phyloP scores from a whole-genome alignment of 2,329 filamentous ascomycete genomes.

The Ceratocystis huliohia region DNA sequence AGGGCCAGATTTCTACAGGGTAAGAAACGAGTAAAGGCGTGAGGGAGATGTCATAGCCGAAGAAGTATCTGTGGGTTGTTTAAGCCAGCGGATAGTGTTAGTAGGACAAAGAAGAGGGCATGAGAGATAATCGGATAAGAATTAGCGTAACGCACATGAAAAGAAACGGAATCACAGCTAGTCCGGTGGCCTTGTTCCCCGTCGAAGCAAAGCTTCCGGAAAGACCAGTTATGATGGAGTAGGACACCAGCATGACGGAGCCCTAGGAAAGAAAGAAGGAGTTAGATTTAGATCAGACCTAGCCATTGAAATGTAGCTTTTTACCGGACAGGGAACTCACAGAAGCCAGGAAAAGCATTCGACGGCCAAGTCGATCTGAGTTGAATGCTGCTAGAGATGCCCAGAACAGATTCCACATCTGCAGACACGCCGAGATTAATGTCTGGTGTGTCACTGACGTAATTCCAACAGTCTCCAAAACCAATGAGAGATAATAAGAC shows the following conservation, averaged over 20 bases:
- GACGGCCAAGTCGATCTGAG: constrained; percentile 35
- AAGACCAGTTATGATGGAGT: constrained; percentile 40
- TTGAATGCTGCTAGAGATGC: constrained; percentile 32
- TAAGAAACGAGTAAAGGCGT: constrained; percentile 34
- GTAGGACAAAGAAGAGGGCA: background rate
- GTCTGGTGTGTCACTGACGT: constrained; percentile 33
- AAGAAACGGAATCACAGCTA: constrained; percentile 43
- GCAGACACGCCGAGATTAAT: constrained; percentile 16
- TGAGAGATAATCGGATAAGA: background rate
- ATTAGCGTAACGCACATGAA: constrained; percentile 36
- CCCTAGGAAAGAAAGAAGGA: constrained; percentile 28
- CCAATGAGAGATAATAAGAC: constrained; percentile 37
- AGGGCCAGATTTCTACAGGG: constrained; percentile 50
- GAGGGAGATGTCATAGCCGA: constrained; percentile 23
- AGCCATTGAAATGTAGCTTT: background rate
- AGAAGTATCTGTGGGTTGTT: constrained; percentile 17
- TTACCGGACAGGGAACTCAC: constrained; percentile 25
- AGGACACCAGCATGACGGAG: constrained; percentile 35
- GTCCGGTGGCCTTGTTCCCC: constrained; percentile 28
- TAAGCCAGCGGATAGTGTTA: background rate
- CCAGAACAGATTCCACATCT: constrained; percentile 33
- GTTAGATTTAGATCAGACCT: constrained; percentile 5
- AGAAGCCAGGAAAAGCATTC: constrained; percentile 41
- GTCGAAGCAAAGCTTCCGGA: constrained; percentile 29
- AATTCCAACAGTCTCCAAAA: constrained; percentile 36